Evolutionary conservation across 495 filamentous ascomycete species (phyloP).

Genomic region (Lasiosphaeriaceae sp.): DNA sequence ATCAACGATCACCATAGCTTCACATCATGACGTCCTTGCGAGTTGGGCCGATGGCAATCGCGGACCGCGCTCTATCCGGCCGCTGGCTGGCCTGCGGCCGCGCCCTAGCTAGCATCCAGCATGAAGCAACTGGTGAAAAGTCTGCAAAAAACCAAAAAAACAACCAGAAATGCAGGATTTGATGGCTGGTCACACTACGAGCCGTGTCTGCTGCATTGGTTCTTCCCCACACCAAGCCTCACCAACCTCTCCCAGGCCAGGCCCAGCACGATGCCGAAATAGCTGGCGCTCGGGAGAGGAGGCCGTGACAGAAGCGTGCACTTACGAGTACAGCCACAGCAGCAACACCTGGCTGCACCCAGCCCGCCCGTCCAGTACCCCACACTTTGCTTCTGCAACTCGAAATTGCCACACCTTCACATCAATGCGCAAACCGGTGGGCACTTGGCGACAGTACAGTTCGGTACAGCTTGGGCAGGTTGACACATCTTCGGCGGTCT

Average conservation of each 20-base stretch:
- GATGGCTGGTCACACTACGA: constrained; percentile 21
- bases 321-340: not conserved
- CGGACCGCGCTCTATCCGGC: too few relatives aligned
- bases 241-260: constrained; percentile 8
- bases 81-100: not conserved
- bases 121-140: not conserved
- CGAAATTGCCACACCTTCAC: constrained; percentile 17
- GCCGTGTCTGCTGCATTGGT: constrained; percentile 23
- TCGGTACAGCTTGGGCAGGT: not conserved
- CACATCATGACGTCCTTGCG: too few relatives aligned
- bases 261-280: not conserved
- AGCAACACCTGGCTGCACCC: too few relatives aligned
- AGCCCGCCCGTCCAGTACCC: constrained; percentile 2
- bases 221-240: constrained; percentile 8
- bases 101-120: too few relatives aligned
- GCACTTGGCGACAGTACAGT: not conserved
- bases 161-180: not conserved
- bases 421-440: constrained; percentile 7
- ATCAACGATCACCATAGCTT: too few relatives aligned
- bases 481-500: not conserved
- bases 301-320: not conserved
- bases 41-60: too few relatives aligned
- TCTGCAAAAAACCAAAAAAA: not conserved
- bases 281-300: not conserved
- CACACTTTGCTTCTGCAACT: constrained; percentile 13